A percentile compares a stretch with the other conserved stretches of the same genome.
Conservation (phyloP, 2,329 filamentous ascomycete genomes). For the Ambrosiella beaveri region DNA sequence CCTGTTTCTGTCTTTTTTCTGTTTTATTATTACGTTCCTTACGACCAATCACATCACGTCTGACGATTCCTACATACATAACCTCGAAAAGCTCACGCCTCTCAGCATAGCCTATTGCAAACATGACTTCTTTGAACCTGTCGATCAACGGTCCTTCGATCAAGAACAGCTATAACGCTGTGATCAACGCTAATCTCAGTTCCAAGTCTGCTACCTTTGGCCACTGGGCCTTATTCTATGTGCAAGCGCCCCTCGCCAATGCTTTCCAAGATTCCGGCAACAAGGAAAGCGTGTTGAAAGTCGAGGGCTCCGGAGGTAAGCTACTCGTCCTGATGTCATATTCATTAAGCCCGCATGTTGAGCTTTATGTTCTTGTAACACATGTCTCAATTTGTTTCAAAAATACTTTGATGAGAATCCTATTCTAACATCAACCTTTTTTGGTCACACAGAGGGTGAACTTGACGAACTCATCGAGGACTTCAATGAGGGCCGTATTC, state of each 20-base stretch:
- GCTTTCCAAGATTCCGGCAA: constrained; percentile 73
- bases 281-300: constrained; percentile 91
- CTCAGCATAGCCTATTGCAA: not conserved
- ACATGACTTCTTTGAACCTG: constrained; percentile 65
- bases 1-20: not conserved
- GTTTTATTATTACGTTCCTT: not conserved
- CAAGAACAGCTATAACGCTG: constrained; percentile 55
- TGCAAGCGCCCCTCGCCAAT: constrained; percentile 79
- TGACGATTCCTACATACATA: not conserved
- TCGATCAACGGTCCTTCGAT: constrained; percentile 71
- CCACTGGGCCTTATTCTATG: constrained; percentile 88
- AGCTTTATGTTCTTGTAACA: not conserved
- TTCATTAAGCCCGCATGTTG: not conserved
- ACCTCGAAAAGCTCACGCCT: not conserved
- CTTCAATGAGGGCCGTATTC: constrained; percentile 88
- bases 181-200: constrained; percentile 35
- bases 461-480: constrained; percentile 80
- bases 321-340: not conserved
- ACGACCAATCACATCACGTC: not conserved
- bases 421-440: constrained; percentile 4
- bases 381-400: not conserved
- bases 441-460: constrained; percentile 54
- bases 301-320: constrained; percentile 74
- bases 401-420: not conserved
- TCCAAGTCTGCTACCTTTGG: constrained; percentile 62